phyloP scores from a whole-genome alignment of 768 basidiomycete species.

The Cystoderma amianthinum region DNA sequence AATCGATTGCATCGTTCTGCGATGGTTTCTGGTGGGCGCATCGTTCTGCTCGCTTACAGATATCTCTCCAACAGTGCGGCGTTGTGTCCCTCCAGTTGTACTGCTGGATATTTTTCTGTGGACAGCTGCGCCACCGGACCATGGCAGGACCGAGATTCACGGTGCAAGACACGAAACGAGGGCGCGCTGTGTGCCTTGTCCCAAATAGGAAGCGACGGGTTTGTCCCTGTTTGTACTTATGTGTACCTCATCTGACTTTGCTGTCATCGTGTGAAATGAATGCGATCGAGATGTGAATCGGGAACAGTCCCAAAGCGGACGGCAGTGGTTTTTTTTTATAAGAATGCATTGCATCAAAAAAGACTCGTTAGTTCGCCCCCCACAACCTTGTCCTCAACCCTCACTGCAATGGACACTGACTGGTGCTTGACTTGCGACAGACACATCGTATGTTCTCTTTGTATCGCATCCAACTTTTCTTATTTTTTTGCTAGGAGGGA shows the following conservation, averaged over 20 bases:
- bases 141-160: not conserved
- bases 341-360: conserved; percentile 3
- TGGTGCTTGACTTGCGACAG: conserved; percentile 67
- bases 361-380: conserved; percentile 6
- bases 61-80: too few relatives aligned
- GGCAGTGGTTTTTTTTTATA: conserved; percentile 11
- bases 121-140: too few relatives aligned
- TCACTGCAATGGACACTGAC: conserved; percentile 50
- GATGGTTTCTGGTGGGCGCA: not conserved
- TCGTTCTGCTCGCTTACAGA: too few relatives aligned
- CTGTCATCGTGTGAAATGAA: too few relatives aligned
- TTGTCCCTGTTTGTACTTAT: not conserved
- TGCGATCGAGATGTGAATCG: too few relatives aligned
- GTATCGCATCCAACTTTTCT: conserved; percentile 11
- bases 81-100: too few relatives aligned
- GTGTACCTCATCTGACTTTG: too few relatives aligned
- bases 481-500: conserved; percentile 18
- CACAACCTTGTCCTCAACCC: conserved; percentile 11
- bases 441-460: conserved; percentile 39
- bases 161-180: not conserved
- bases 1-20: not conserved
- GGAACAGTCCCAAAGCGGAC: conserved; percentile 1
- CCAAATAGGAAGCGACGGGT: not conserved
- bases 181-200: not conserved
- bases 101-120: too few relatives aligned